A percentile compares a stretch with the other conserved stretches of the same genome.
Conservation (phyloP, 106 monocot genomes). For the Cymbidium sinense region DNA sequence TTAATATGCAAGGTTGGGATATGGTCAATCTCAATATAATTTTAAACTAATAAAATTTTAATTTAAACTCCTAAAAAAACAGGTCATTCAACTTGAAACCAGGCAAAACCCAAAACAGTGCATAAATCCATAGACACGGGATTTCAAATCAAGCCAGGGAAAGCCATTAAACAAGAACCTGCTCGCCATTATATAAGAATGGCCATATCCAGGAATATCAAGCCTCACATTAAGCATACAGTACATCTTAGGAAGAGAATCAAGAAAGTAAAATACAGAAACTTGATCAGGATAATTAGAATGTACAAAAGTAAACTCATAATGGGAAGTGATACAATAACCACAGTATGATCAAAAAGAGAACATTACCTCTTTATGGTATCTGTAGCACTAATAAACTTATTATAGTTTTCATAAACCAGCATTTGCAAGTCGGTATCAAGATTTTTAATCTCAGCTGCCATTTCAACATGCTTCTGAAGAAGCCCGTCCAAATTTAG, state of each 20-base stretch:
- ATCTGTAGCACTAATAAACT: slow-evolving; percentile 97
- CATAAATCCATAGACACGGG: too few relatives aligned
- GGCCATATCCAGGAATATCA: not conserved
- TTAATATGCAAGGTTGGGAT: too few relatives aligned
- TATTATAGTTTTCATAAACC: slow-evolving; percentile 99
- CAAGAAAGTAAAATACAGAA: not conserved
- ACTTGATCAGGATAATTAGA: not conserved
- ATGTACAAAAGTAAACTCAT: not conserved
- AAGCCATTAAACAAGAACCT: too few relatives aligned
- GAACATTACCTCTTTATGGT: slow-evolving; percentile 78
- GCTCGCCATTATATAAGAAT: too few relatives aligned
- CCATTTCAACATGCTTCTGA: slow-evolving; percentile 93
- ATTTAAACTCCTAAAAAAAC: too few relatives aligned
- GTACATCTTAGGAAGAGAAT: not conserved
- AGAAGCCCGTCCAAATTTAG: slow-evolving; percentile 85
- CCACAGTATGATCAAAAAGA: not conserved
- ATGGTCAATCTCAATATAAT: too few relatives aligned
- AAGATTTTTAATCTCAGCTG: slow-evolving; percentile 97
- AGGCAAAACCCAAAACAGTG: too few relatives aligned
- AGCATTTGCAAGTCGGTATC: slow-evolving; percentile 98
- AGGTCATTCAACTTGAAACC: too few relatives aligned
- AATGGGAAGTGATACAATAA: not conserved
- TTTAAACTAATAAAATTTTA: too few relatives aligned
- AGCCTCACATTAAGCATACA: not conserved
- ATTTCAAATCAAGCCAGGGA: too few relatives aligned